phyloP scores from a whole-genome alignment of 1,139 yeast genomes.

The Candida buenavistaensis region DNA sequence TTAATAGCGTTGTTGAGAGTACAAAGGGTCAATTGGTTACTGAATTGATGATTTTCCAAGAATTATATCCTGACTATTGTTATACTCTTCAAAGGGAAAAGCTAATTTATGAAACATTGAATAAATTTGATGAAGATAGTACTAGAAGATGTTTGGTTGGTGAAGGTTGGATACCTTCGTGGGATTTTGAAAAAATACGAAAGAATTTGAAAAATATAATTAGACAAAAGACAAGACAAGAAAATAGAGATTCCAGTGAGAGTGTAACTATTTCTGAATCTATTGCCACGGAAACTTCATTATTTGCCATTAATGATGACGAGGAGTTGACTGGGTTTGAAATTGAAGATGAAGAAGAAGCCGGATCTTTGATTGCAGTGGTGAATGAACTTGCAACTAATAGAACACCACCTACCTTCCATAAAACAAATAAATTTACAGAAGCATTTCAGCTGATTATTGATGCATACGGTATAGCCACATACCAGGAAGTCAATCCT shows the following conservation, averaged over 20 bases:
- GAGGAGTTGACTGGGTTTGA: constrained; percentile 15
- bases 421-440: constrained; percentile 89
- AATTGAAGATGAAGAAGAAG: constrained; percentile 23
- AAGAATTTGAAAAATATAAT: constrained; percentile 27
- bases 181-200: constrained; percentile 27
- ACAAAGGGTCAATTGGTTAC: constrained; percentile 70
- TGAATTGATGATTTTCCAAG: constrained; percentile 72
- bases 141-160: constrained; percentile 87
- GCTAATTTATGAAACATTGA: constrained; percentile 71
- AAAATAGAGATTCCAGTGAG: constrained; percentile 6
- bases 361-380: constrained; percentile 47
- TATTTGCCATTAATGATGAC: constrained; percentile 53
- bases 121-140: constrained; percentile 80
- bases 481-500: constrained; percentile 94
- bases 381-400: constrained; percentile 80
- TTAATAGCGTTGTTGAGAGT: constrained; percentile 59
- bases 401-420: constrained; percentile 90
- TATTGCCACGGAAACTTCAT: constrained; percentile 25
- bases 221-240: constrained; percentile 23
- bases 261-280: constrained; percentile 11
- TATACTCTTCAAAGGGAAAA: constrained; percentile 66
- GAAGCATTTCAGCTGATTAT: constrained; percentile 88
- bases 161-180: constrained; percentile 92
- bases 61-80: constrained; percentile 37
- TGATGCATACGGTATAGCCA: constrained; percentile 93